A percentile compares a stretch with the other conserved stretches of the same genome.
phyloP scores from a whole-genome alignment of 257 asterid genomes.

The Capsicum baccatum region DNA sequence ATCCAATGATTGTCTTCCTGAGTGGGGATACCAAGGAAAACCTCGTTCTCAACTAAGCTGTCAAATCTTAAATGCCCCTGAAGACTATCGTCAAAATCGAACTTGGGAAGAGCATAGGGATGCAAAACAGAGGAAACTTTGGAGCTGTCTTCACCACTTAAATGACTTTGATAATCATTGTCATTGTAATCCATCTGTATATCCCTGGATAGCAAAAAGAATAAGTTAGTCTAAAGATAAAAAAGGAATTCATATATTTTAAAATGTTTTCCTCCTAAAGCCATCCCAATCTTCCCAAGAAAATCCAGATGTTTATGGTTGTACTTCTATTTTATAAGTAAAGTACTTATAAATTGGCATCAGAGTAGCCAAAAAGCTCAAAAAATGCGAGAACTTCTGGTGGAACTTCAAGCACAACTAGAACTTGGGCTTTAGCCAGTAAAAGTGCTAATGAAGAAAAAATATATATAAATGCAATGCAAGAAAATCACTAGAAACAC shows the following conservation, averaged over 20 bases:
- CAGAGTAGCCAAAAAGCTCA: neutral
- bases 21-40: constrained; percentile 95
- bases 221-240: constrained; percentile 28
- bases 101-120: constrained; percentile 92
- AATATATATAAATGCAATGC: neutral
- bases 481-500: neutral
- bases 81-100: constrained; percentile 89
- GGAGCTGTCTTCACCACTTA: constrained; percentile 93
- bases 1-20: constrained; percentile 99
- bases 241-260: neutral
- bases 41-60: constrained; percentile 97
- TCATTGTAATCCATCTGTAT: constrained; percentile 92
- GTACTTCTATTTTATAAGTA: neutral
- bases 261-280: constrained; percentile 31
- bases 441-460: neutral
- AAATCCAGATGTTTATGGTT: constrained; percentile 21
- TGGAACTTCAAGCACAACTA: neutral
- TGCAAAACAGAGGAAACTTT: constrained; percentile 77
- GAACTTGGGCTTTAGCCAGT: neutral
- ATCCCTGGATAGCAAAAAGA: constrained; percentile 53
- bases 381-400: neutral
- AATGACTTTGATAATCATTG: constrained; percentile 84
- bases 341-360: neutral
- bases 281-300: neutral
- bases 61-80: constrained; percentile 91